Base-by-base conservation (phyloP, 2,329 filamentous ascomycete species). In the Sporothrix protearum region DNA sequence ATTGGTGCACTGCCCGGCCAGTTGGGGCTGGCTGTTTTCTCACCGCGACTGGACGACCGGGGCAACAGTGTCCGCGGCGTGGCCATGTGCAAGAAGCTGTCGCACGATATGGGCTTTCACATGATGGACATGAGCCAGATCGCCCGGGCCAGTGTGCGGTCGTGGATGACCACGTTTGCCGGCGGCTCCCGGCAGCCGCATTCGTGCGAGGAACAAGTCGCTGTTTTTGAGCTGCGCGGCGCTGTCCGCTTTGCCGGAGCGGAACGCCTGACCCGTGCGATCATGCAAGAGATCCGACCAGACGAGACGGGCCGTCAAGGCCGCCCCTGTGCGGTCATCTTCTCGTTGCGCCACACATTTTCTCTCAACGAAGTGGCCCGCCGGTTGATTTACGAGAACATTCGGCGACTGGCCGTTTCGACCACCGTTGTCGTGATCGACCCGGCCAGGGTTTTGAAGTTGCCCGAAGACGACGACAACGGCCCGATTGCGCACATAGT, bases 51-150 rank as follows among this genome's bases (percentile, higher is more conserved):
- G 10, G 66, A 68, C 19, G 66, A 55, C 30, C 49, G 49, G 1
- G 66, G 66, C n/a, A 68, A 68, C 66, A 68, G 66, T 22, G 66
- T 68, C 16, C 66, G 66, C 47, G 66, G 66, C 49, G 66, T 68
- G 30, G 66, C 64, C 49, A 57, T 68, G 49, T 68, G 66, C 66
- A 55, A 68, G 66, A 51, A 68, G 49, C 66, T 68, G 16, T 55
- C 66, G 30, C 66, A 45, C n/a, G 66, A 68, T 33, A 68, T 68
- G 66, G 66, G 66, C 66, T 57, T 68, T n/a, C 66, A 68, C 49
- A 68, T 68, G 66, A 68, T 68, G 66, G 66, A 68, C 66, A 14
- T 55, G 16, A 55, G 66, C 49, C 66, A 68, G 66, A 68, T 68
- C 19, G 49, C n/a, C 33, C 47, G 49, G 5, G 66, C 66, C 66